Percentiles rank a stretch among this genome's conserved stretches.
Conservation (phyloP, 129 eudicot species). For the Oenanthe sinensis region DNA sequence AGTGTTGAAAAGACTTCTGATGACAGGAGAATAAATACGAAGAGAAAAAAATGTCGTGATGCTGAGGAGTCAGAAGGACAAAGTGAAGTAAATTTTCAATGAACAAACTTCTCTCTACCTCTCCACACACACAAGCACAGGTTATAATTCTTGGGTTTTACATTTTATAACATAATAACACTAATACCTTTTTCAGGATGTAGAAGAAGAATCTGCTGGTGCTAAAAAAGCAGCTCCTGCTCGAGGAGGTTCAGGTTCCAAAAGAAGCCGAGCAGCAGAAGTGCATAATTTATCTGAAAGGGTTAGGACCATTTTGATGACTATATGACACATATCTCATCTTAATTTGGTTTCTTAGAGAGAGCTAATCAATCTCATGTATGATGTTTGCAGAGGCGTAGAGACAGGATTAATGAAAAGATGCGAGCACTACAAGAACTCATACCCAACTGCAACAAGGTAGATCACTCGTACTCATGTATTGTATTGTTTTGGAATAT, state of each 20-base stretch:
- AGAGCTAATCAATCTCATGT: slow-evolving; percentile 7
- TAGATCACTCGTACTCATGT: slow-evolving; percentile 14
- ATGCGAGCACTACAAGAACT: slow-evolving; percentile 99
- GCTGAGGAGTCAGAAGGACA: slow-evolving; percentile 65
- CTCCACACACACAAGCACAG: background rate
- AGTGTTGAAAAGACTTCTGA: slow-evolving; percentile 76
- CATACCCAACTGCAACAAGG: slow-evolving; percentile 99
- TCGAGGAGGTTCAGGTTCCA: slow-evolving; percentile 69
- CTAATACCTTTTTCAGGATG: slow-evolving; percentile 42
- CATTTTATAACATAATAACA: background rate
- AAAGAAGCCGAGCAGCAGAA: slow-evolving; percentile 99
- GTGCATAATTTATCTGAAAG: slow-evolving; percentile 97
- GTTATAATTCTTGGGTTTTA: background rate
- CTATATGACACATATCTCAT: background rate
- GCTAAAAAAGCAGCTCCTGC: slow-evolving; percentile 38
- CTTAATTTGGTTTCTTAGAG: background rate
- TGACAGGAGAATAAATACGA: slow-evolving; percentile 42
- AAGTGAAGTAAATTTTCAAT: slow-evolving; percentile 56
- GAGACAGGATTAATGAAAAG: slow-evolving; percentile 98
- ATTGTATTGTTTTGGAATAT: background rate
- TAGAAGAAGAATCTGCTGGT: slow-evolving; percentile 67
- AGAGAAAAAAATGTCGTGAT: slow-evolving; percentile 55
- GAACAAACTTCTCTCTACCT: background rate
- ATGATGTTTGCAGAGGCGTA: slow-evolving; percentile 57
- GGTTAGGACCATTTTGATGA: slow-evolving; percentile 38